Conservation (phyloP, 2,329 filamentous ascomycete species). For the Aspergillus alliaceus region DNA sequence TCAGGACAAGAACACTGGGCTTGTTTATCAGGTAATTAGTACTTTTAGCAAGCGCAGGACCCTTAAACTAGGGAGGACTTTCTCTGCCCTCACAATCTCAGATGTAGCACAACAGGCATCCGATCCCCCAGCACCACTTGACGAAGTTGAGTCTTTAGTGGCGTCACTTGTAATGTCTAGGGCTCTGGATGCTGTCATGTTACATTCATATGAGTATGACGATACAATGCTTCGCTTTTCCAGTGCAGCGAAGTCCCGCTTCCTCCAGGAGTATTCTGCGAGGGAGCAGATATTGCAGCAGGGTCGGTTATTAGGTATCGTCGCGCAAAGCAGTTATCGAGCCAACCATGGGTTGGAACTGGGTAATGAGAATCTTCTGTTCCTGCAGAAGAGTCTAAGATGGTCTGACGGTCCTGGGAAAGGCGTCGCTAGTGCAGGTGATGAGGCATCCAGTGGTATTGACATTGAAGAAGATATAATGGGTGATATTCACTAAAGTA, state of each 20-base stretch:
- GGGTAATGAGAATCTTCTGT: constrained; percentile 60
- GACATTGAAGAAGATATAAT: constrained; percentile 44
- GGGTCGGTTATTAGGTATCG: constrained; percentile 49
- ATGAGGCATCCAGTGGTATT: constrained; percentile 17
- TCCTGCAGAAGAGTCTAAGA: constrained; percentile 50
- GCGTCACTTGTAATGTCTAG: constrained; percentile 50
- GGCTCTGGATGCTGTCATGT: constrained; percentile 53
- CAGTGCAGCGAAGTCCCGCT: constrained; percentile 30
- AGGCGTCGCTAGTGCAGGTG: constrained; percentile 5
- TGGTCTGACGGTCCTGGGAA: constrained; percentile 24
- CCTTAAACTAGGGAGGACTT: constrained; percentile 69
- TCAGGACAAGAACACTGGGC: constrained; percentile 69
- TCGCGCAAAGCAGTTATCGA: constrained; percentile 54
- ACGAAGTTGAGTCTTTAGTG: constrained; percentile 36
- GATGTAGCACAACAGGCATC: constrained; percentile 43
- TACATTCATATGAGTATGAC: constrained; percentile 40
- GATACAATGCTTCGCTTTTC: constrained; percentile 57
- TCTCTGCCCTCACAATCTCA: constrained; percentile 60
- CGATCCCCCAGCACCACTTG: constrained; percentile 22
- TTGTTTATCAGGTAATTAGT: constrained; percentile 68
- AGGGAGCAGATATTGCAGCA: constrained; percentile 49
- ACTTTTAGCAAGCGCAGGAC: constrained; percentile 77
- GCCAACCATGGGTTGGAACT: constrained; percentile 58
- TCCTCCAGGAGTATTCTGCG: constrained; percentile 36
- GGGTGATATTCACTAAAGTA: constrained; percentile 34